A percentile compares a stretch with the other conserved stretches of the same genome.
Evolutionary conservation across 495 filamentous ascomycete genomes (phyloP).

Genomic region (Podospora pseudoanserina): DNA sequence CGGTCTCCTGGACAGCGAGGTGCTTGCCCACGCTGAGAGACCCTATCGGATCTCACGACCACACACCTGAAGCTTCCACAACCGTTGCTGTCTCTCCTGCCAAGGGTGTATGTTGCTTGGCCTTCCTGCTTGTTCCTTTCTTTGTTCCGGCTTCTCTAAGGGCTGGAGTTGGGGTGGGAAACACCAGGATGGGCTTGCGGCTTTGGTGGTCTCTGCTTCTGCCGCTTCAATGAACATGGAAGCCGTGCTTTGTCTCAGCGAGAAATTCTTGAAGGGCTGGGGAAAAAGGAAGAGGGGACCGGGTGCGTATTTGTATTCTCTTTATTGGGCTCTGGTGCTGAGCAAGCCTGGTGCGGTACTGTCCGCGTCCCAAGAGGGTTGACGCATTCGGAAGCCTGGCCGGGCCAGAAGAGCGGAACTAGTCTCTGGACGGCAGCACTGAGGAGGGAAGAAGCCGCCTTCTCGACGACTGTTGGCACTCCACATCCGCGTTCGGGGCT

Average conservation of each 20-base stretch:
- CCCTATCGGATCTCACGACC: slow-evolving; percentile 5
- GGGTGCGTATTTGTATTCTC: slow-evolving; percentile 34
- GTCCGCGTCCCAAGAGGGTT: slow-evolving; percentile 15
- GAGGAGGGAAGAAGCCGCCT: slow-evolving; percentile 7
- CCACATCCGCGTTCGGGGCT: slow-evolving; percentile 22
- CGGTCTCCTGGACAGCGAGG: slow-evolving; percentile 1
- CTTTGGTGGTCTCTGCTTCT: slow-evolving; percentile 20
- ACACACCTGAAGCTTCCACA: slow-evolving; percentile 13
- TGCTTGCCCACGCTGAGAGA: slow-evolving; percentile 6
- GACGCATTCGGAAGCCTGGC: slow-evolving; percentile 32
- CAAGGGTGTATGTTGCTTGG: slow-evolving; percentile 5
- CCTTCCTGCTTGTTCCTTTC: slow-evolving; percentile 8
- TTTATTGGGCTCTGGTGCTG: slow-evolving; percentile 22
- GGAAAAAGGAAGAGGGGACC: slow-evolving; percentile 23
- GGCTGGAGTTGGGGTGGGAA: not conserved
- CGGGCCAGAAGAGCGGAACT: slow-evolving; percentile 15
- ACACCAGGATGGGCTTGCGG: not conserved
- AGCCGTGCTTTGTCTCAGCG: slow-evolving; percentile 31
- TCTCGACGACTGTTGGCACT: slow-evolving; percentile 19
- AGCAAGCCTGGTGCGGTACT: slow-evolving; percentile 12
- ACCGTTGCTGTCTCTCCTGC: slow-evolving; percentile 14
- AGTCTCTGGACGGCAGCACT: slow-evolving; percentile 18
- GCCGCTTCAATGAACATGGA: slow-evolving; percentile 25
- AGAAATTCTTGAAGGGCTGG: slow-evolving; percentile 20
- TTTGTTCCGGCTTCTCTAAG: slow-evolving; percentile 12